Conservation (phyloP, 139 green algal genomes). For the Dunaliella primolecta region DNA sequence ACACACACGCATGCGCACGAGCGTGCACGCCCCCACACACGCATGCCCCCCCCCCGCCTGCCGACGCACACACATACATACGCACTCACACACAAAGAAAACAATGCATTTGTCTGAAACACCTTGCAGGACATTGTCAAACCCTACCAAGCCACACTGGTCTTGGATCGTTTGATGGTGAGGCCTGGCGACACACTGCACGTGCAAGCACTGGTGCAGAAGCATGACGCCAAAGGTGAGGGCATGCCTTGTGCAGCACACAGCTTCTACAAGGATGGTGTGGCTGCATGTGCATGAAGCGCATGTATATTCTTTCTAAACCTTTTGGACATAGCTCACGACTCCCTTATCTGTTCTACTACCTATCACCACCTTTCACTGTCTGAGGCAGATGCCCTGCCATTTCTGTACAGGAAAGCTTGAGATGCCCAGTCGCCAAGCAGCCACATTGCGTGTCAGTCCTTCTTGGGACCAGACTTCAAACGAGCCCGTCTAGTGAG, state of each 20-base stretch:
- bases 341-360: no score
- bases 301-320: no score
- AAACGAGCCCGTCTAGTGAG: no score
- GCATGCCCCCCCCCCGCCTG: no score
- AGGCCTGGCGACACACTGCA: constrained; percentile 42
- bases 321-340: no score
- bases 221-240: constrained; percentile 5
- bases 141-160: constrained; percentile 6
- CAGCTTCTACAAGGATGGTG: background rate
- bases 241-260: constrained; percentile 7
- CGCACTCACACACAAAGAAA: no score
- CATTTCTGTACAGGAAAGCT: background rate
- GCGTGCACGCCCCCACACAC: background rate
- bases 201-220: background rate
- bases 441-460: background rate
- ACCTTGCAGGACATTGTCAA: no score
- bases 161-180: constrained; percentile 42
- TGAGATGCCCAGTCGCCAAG: background rate
- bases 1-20: background rate
- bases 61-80: no score
- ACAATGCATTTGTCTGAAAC: no score
- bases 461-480: background rate
- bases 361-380: no score
- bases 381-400: no score
- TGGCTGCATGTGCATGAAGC: background rate